Evolutionary conservation across 495 filamentous ascomycete genomes (phyloP).

Genomic region (Annulohypoxylon bovei): DNA sequence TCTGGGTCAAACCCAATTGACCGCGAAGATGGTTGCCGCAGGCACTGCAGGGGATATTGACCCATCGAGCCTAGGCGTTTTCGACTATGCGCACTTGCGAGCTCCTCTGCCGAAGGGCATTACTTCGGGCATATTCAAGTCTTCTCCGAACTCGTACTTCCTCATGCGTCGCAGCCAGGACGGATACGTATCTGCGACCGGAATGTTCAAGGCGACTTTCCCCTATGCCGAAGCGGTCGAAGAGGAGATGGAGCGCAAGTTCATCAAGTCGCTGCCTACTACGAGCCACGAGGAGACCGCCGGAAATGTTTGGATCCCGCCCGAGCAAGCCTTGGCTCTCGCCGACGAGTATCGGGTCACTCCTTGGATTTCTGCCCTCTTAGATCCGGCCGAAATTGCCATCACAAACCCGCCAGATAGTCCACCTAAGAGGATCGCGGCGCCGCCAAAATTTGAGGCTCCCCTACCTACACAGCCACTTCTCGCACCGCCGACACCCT

Average conservation of each 20-base stretch:
- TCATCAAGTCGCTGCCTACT: slow-evolving; percentile 78
- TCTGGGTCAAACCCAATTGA: slow-evolving; percentile 89
- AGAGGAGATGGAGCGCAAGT: slow-evolving; percentile 86
- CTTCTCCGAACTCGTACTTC: slow-evolving; percentile 89
- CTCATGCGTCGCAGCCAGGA: slow-evolving; percentile 96
- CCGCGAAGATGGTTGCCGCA: slow-evolving; percentile 75
- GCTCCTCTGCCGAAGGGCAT: slow-evolving; percentile 90
- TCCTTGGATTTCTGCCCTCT: slow-evolving; percentile 87
- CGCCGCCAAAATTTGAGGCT: slow-evolving; percentile 73
- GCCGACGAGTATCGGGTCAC: slow-evolving; percentile 82
- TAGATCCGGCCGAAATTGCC: slow-evolving; percentile 77
- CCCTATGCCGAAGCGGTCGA: slow-evolving; percentile 88
- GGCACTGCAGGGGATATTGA: slow-evolving; percentile 72
- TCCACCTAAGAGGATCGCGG: slow-evolving; percentile 71
- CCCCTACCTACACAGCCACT: slow-evolving; percentile 47
- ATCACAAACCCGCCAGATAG: slow-evolving; percentile 54
- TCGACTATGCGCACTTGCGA: slow-evolving; percentile 95
- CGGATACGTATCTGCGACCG: slow-evolving; percentile 93
- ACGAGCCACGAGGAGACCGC: slow-evolving; percentile 93
- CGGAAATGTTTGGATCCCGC: slow-evolving; percentile 95
- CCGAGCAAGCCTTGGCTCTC: slow-evolving; percentile 80
- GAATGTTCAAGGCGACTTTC: slow-evolving; percentile 99
- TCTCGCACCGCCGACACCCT: slow-evolving; percentile 56
- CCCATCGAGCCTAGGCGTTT: slow-evolving; percentile 77
- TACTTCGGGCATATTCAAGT: slow-evolving; percentile 89